Evolutionary conservation across 1,139 yeast genomes (phyloP), one percentile per base, ranked within the genome.

Genomic region (Pichia sp.): DNA sequence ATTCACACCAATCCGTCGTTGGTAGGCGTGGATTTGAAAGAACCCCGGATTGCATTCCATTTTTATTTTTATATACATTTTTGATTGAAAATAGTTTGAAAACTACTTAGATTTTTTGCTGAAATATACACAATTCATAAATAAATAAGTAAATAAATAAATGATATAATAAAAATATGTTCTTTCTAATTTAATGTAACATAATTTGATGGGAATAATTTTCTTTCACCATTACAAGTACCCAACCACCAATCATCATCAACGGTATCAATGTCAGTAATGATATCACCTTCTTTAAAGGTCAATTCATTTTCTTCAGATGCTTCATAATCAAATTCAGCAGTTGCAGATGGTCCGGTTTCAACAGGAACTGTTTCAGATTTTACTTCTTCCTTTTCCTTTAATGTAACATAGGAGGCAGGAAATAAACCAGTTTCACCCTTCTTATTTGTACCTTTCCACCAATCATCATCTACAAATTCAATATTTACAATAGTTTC

Each of bases 221-320:
- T 95, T 58, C 79, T 76, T 59, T 82, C 86, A 44, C 96, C 96
- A 43, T 82, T 70, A 54, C 81, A 71, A 61, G 83, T 83, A 47
- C 99, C 99, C 54, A 85, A 75, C 98, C 98, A 93, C 99, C 99
- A 93, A 65, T 89, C 96, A 49, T 88, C 96, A 61, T 90, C 96
- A 18, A 87, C 87, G 68, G 88, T 86, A 60, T 89, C 96, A 57
- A 93, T 87, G 56, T 89, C 87, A 25, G 82, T 72, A 59, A 93
- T 89, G 56, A 75, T 62, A 60, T 89, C 98, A 48, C 95, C 96
- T 66, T 88, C 96, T 36, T 73, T 79, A 68, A 88, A 88, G 2
- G 83, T 79, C 54, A 93, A 75, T 70, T 93, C 99, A 63, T 91
- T 93, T 58, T 86, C 96, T 68, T 91, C 97, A 39, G 84, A 84